Evolutionary conservation across 805 yeast species (phyloP), one percentile per base, ranked within the genome.

Genomic region (Yarrowia deformans): DNA sequence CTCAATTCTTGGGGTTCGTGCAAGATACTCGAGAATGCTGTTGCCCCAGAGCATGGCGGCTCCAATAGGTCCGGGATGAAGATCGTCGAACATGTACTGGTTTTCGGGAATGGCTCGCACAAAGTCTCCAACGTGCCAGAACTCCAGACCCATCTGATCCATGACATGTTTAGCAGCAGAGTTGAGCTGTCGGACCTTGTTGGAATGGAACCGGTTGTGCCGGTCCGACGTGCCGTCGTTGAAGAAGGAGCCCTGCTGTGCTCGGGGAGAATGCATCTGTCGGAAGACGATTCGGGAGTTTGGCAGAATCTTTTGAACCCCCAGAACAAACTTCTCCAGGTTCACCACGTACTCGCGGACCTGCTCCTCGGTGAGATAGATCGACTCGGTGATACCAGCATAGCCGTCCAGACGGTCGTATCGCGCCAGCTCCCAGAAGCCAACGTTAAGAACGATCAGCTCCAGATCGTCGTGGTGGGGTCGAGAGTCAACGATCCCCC

Each of bases 351-450:
- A 69, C 43, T 69, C 67, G 3, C 46, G 35, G 16, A 69, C 69
- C 52, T 69, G 70, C 12, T 48, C 70, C 23, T 64, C 52, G n/a
- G 54, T n/a, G 23, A 69, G 40, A 8, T 67, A 67, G n/a, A 55
- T 55, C 32, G 58, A 18, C 29, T 67, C 69, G 23, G 43, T 66
- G 43, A 67, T 60, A 6, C 52, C 52, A 5, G 52, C 54, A 42
- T 49, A 48, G 8, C 61, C 54, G 46, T 69, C 64, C 48, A 69
- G 46, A 32, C 69, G 69, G 39, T 66, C 69, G 34, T 16, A 54
- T 34, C 70, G 40, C 6, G 70, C 70, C 43, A 69, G 54, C 23
- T 69, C 70, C 70, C 70, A 69, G 46, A 69, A 66, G 4, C 70
- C 70, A 39, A 66, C 67, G 54, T 69, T 69, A 3, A 69, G 42